These are phyloP conservation scores for Magnusiomyces clavatus DNA, from an alignment of 1,139 yeast genomes.

Conservation along the genomic window DNA sequence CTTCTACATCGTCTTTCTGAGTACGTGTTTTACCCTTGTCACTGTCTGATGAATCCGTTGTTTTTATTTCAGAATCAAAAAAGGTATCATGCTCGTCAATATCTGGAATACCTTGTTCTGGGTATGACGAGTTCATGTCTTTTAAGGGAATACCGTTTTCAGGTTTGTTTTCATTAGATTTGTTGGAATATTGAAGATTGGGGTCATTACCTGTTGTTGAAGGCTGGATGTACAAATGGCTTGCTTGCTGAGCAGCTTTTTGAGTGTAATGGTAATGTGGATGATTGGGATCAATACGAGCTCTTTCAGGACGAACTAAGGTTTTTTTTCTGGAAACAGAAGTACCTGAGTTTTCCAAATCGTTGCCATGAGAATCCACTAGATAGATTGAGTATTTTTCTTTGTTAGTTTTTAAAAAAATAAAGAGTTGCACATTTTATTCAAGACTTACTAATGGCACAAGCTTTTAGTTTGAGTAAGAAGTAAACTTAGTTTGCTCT, in stretches of 20 bases:
- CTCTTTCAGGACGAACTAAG: conserved; percentile 73
- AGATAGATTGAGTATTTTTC: too few relatives aligned
- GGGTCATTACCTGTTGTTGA: conserved; percentile 74
- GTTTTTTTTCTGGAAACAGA: conserved; percentile 46
- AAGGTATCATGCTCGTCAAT: too few relatives aligned
- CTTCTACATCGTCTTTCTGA: too few relatives aligned
- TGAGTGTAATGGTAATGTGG: conserved; percentile 80
- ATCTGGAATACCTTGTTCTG: background rate
- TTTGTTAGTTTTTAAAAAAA: background rate
- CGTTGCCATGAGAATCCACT: conserved; percentile 3
- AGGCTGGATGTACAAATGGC: conserved; percentile 55
- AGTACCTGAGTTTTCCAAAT: background rate
- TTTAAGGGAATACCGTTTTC: conserved; percentile 9
- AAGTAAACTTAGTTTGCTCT: too few relatives aligned
- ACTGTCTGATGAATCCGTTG: too few relatives aligned
- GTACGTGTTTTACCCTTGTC: too few relatives aligned
- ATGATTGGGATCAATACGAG: conserved; percentile 56
- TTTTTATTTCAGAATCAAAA: too few relatives aligned
- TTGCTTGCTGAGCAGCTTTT: conserved; percentile 56
- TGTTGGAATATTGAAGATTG: conserved; percentile 38
- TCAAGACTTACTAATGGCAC: background rate
- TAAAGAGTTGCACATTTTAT: background rate
- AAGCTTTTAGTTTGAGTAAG: too few relatives aligned
- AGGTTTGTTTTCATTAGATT: background rate
- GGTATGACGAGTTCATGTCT: conserved; percentile 3